These are phyloP conservation scores for Rhexocercosporidium sp. DNA, from an alignment of 2,329 filamentous ascomycete genomes.

Conservation along the genomic window DNA sequence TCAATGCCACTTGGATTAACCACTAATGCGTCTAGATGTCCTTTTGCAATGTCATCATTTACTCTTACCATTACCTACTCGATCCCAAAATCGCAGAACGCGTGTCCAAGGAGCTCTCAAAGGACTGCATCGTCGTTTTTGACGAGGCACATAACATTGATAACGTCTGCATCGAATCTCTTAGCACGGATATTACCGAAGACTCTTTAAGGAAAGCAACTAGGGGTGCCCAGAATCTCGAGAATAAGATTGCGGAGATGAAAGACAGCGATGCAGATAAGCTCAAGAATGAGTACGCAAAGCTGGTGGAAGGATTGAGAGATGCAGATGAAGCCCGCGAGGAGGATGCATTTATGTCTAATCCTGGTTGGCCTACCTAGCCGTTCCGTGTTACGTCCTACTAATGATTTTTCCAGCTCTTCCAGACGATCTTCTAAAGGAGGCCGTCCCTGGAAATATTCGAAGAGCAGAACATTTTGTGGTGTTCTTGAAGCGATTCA, in stretches of 20 bases:
- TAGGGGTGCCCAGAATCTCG: constrained; percentile 86
- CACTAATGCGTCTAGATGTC: constrained; percentile 70
- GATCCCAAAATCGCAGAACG: constrained; percentile 95
- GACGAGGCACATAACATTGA: constrained; percentile 99
- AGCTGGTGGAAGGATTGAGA: constrained; percentile 88
- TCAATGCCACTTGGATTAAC: background rate
- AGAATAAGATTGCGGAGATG: constrained; percentile 91
- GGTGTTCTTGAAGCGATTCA: constrained; percentile 92
- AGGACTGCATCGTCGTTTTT: constrained; percentile 98
- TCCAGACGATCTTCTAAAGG: constrained; percentile 91
- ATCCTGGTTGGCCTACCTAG: constrained; percentile 58
- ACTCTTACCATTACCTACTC: constrained; percentile 97
- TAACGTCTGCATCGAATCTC: constrained; percentile 97
- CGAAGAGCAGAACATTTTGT: constrained; percentile 95
- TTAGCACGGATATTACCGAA: constrained; percentile 96
- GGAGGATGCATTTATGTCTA: constrained; percentile 97
- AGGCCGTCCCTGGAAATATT: constrained; percentile 96
- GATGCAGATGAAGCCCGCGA: constrained; percentile 88
- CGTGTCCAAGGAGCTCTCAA: constrained; percentile 86
- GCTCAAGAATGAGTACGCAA: constrained; percentile 92
- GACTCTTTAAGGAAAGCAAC: constrained; percentile 92
- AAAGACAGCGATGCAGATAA: constrained; percentile 95
- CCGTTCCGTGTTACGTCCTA: background rate
- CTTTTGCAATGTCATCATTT: constrained; percentile 99
- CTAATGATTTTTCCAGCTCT: constrained; percentile 59